Percentiles rank a stretch among this genome's conserved stretches.
Evolutionary conservation across 768 basidiomycete species (phyloP).

Genomic region (Amanita subjunquillea): DNA sequence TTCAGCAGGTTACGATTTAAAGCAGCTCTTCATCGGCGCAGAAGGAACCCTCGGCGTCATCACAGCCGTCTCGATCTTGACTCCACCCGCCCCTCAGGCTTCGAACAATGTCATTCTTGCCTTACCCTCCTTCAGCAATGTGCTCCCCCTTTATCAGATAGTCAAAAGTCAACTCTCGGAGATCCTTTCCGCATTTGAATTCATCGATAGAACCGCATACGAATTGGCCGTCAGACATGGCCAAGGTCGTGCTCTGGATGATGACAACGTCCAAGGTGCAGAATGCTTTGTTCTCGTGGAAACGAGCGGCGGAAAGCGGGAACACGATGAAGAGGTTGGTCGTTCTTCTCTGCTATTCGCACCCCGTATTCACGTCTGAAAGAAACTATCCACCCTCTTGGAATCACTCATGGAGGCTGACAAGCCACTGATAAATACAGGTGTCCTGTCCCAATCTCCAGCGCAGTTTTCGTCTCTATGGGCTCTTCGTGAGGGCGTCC

Average conservation of each 20-base stretch:
- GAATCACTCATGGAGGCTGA: slow-evolving; percentile 70
- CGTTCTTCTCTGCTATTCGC: neutral
- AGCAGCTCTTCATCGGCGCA: slow-evolving; percentile 95
- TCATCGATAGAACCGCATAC: slow-evolving; percentile 81
- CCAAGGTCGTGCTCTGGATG: slow-evolving; percentile 65
- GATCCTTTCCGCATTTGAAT: slow-evolving; percentile 96
- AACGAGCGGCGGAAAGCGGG: slow-evolving; percentile 85
- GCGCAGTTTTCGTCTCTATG: slow-evolving; percentile 85
- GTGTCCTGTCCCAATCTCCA: slow-evolving; percentile 85
- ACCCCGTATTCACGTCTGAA: neutral
- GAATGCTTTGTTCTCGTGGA: slow-evolving; percentile 89
- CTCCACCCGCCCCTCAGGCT: slow-evolving; percentile 72
- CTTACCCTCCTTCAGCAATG: slow-evolving; percentile 76
- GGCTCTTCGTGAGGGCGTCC: slow-evolving; percentile 84
- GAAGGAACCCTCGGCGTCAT: slow-evolving; percentile 96
- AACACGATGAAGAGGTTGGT: slow-evolving; percentile 86
- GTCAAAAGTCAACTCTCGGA: slow-evolving; percentile 82
- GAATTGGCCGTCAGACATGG: slow-evolving; percentile 79
- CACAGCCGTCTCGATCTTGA: slow-evolving; percentile 90
- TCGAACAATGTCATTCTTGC: slow-evolving; percentile 90
- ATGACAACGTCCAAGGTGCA: slow-evolving; percentile 66
- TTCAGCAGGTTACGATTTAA: slow-evolving; percentile 81
- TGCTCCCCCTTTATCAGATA: slow-evolving; percentile 75
- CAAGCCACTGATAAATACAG: slow-evolving; percentile 72
- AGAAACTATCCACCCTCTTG: slow-evolving; percentile 82